Evolutionary conservation across 768 basidiomycete species (phyloP).

Genomic region (Xerocomus potaroensis): DNA sequence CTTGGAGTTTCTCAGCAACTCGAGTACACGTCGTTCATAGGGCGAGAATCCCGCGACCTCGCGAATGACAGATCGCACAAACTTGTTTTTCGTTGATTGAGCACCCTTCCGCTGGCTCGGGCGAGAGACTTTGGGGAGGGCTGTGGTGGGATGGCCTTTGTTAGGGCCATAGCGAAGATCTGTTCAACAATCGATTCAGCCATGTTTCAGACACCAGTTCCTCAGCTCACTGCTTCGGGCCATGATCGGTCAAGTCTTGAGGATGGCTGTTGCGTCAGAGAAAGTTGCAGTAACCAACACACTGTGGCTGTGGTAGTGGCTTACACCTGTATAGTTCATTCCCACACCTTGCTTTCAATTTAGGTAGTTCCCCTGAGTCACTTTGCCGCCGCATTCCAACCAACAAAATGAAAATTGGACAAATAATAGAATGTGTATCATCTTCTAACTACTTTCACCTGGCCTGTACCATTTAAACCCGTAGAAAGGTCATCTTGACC

Average conservation of each 20-base stretch:
- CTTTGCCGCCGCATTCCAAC: not conserved
- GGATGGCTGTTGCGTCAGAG: conserved; percentile 17
- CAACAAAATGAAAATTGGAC: conserved; percentile 8
- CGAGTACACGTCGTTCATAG: conserved; percentile 97
- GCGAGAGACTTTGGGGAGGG: conserved; percentile 67
- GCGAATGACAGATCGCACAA: conserved; percentile 89
- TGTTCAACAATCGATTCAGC: conserved; percentile 31
- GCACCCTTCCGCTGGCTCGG: conserved; percentile 93
- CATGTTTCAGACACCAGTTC: not conserved
- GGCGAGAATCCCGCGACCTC: conserved; percentile 98
- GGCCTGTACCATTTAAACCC: conserved; percentile 32
- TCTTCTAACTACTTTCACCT: conserved; percentile 51
- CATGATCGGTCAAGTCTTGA: conserved; percentile 69
- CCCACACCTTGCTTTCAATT: conserved; percentile 24
- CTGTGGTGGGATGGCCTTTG: conserved; percentile 85
- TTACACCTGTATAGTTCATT: conserved; percentile 57
- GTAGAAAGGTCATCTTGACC: conserved; percentile 34
- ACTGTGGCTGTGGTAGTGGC: conserved; percentile 48
- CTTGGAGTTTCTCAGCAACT: conserved; percentile 96
- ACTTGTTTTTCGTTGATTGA: conserved; percentile 84
- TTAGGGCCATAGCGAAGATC: conserved; percentile 84
- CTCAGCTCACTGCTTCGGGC: conserved; percentile 64
- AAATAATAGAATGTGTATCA: conserved; percentile 26
- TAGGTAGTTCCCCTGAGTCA: conserved; percentile 10
- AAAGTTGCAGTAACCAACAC: conserved; percentile 1